These are phyloP conservation scores for Silene latifolia DNA, from an alignment of 148 eudicot genomes.

Conservation along the genomic window DNA sequence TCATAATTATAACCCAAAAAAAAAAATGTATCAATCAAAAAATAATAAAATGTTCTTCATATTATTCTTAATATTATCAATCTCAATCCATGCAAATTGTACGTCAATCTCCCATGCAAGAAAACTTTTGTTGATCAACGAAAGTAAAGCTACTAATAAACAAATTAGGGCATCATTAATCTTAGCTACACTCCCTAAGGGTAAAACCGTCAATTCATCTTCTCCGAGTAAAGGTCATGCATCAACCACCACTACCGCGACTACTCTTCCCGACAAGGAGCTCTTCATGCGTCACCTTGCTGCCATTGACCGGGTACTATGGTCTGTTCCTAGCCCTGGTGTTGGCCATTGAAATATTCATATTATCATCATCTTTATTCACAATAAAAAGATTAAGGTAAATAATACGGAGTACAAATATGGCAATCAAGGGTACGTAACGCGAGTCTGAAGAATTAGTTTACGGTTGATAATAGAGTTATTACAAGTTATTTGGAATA, in stretches of 20 bases:
- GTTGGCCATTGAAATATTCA: constrained; percentile 52
- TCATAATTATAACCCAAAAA: background rate
- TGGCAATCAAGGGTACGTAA: too few species aligned
- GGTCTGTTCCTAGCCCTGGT: constrained; percentile 54
- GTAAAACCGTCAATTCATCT: constrained; percentile 28
- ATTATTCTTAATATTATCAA: constrained; percentile 4
- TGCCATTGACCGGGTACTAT: constrained; percentile 38
- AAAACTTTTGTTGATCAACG: constrained; percentile 4
- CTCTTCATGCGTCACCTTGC: constrained; percentile 21
- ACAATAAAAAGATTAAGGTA: too few species aligned
- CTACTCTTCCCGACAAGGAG: constrained; percentile 17
- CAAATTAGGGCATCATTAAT: constrained; percentile 2
- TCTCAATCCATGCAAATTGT: constrained; percentile 8
- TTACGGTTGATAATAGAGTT: too few species aligned
- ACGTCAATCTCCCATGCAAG: constrained; percentile 8
- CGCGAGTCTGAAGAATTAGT: too few species aligned
- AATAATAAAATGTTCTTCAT: background rate
- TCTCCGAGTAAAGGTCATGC: constrained; percentile 40
- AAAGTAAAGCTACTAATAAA: background rate
- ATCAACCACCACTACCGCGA: constrained; percentile 7
- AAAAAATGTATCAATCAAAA: constrained; percentile 8
- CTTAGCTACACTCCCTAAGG: constrained; percentile 34
- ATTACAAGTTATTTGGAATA: too few species aligned
- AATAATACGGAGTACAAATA: too few species aligned
- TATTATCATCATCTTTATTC: background rate